These are phyloP conservation scores for Xerophyta viscosa DNA, from an alignment of 106 monocot genomes.

Conservation along the genomic window DNA sequence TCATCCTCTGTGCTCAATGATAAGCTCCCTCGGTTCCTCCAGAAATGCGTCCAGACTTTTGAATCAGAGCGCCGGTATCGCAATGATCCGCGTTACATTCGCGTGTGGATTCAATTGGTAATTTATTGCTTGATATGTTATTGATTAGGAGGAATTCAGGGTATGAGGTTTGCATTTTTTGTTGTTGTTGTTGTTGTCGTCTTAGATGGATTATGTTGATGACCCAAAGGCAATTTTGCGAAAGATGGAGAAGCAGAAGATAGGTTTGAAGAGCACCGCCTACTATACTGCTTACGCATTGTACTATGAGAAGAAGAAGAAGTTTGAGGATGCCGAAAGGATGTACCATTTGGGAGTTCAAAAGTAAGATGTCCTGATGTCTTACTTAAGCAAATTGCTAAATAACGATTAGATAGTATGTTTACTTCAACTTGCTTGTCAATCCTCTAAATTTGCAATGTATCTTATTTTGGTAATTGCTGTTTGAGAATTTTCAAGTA, in stretches of 20 bases:
- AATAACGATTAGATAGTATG: no score
- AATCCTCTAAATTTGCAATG: no score
- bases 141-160: background rate
- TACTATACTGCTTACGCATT: constrained; percentile 80
- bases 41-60: constrained; percentile 84
- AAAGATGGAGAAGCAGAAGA: constrained; percentile 78
- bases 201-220: constrained; percentile 93
- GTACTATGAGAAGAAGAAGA: constrained; percentile 79
- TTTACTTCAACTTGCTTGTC: no score
- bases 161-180: background rate
- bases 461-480: no score
- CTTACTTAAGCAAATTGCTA: no score
- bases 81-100: constrained; percentile 66
- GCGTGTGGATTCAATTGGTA: constrained; percentile 94
- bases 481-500: no score
- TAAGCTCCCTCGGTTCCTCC: constrained; percentile 97
- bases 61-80: constrained; percentile 62
- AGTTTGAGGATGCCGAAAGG: constrained; percentile 65
- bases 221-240: constrained; percentile 61
- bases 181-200: background rate
- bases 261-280: constrained; percentile 55
- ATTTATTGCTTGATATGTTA: background rate
- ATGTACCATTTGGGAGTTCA: constrained; percentile 69
- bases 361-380: constrained; percentile 55
- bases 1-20: constrained; percentile 33